Evolutionary conservation across 2,329 filamentous ascomycete genomes (phyloP).

Genomic region (Talaromyces sp.): DNA sequence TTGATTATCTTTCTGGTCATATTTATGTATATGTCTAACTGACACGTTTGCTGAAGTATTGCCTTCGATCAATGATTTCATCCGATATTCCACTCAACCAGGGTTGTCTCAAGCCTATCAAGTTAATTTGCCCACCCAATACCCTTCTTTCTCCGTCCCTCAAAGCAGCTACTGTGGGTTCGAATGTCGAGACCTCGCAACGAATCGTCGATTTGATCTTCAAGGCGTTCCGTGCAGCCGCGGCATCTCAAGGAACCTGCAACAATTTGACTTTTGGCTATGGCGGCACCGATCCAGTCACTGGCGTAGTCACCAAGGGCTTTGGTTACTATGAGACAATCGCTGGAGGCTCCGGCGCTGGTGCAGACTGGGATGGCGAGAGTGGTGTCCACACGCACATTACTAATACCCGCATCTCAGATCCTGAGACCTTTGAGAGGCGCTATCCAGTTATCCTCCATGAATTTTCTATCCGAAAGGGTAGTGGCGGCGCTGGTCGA

Average conservation of each 20-base stretch:
- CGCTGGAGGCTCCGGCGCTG: constrained; percentile 73
- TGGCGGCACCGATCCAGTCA: constrained; percentile 60
- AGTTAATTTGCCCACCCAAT: constrained; percentile 66
- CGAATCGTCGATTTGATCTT: constrained; percentile 80
- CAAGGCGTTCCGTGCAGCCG: constrained; percentile 73
- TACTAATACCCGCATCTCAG: constrained; percentile 84
- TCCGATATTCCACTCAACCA: constrained; percentile 84
- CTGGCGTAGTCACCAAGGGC: constrained; percentile 57
- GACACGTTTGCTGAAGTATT: constrained; percentile 50
- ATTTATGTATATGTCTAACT: too few relatives aligned
- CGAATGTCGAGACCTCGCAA: constrained; percentile 75
- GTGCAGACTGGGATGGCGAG: constrained; percentile 70
- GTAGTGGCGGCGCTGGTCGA: constrained; percentile 63
- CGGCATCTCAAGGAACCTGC: constrained; percentile 73
- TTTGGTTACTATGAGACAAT: constrained; percentile 91
- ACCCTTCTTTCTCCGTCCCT: constrained; percentile 72
- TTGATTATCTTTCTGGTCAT: too few relatives aligned
- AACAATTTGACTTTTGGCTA: constrained; percentile 86
- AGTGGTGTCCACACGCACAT: constrained; percentile 78
- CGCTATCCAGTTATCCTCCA: constrained; percentile 72
- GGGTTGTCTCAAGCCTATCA: constrained; percentile 73
- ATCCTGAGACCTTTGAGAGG: constrained; percentile 76
- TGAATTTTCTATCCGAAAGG: constrained; percentile 64
- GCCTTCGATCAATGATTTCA: constrained; percentile 72
- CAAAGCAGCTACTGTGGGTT: constrained; percentile 75